Evolutionary conservation across 768 basidiomycete genomes (phyloP), one percentile per base, ranked within the genome.

Genomic region (Rhizopogon vulgaris): DNA sequence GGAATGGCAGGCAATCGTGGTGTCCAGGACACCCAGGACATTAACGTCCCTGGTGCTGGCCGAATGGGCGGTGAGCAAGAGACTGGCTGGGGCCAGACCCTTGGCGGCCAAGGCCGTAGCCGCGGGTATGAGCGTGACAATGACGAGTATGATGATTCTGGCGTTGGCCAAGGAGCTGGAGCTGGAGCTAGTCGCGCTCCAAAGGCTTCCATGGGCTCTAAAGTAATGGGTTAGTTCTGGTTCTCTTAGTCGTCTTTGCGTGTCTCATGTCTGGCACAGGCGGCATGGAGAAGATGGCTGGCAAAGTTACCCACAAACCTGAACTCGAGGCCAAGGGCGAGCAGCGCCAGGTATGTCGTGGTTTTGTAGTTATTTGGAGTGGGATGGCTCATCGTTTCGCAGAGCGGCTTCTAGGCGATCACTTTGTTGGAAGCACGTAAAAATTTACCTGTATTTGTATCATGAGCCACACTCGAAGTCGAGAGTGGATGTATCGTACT

Each of bases 131-230:
- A 56, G 36, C 46, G 55, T 9, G 48, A 56, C 3, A 12, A 1
- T 17, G 55, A 56, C 15, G 53, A 50, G 7, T 50, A 54, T 48
- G 55, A 53, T 25, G 52, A 56, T 27, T 36, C 48, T 38, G 36
- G 32, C 4, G 0, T 18, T 18, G 34, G n/a, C 8, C 5, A 24
- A 22, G 25, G 53, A 9, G 18, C 18, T 10, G 18, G 45, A 10
- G 9, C 18, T 6, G 18, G 45, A 10, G 9, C 25, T 12, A 34
- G 52, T 41, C 54, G 37, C 8, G 47, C 10, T 14, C 30, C 28
- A 30, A 43, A 37, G 28, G 24, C 38, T 4, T 48, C 52, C 4
- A 15, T 49, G 11, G 22, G 52, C 5, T 38, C 38, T 15, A 54
- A 37, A 41, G 14, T 56, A 14, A 38, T 15, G 9, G 55, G 54